Evolutionary conservation across 352 stramenopile species (phyloP), one percentile per base, ranked within the genome.

Genomic region (Pythium myriotylum): DNA sequence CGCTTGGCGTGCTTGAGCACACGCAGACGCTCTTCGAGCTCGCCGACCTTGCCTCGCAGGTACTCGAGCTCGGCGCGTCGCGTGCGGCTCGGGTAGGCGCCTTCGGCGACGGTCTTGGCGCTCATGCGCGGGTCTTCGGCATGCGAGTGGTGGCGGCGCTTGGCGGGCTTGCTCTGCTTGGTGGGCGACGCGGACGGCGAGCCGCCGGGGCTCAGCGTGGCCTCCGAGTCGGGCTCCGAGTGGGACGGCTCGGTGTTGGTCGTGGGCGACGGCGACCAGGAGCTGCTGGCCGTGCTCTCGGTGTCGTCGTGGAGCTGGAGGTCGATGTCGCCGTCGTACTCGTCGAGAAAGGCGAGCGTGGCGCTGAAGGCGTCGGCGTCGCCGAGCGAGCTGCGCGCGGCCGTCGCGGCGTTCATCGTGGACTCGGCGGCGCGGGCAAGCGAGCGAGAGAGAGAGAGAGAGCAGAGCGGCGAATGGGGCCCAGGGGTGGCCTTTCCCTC

Each of bases 271-370:
- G 47, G 53, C 19, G 53, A 60, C 52, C 53, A 58, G 9, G 27
- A 48, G 46, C 45, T 54, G 41, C 29, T 60, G 19, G n/a, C 40
- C 40, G 27, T 41, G 43, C 47, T 50, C 39, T 54, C 35, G 13
- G 17, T 56, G 48, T 54, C 35, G 9, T 47, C 40, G 24, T 32
- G 43, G 20, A 67, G 43, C 33, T 35, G n/a, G 17, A 68, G 39
- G 8, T 65, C 58, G 40, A 65, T 65, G 52, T 62, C 61, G 46
- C 51, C 61, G 47, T 62, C 61, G 53, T 68, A 68, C 47, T 68
- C 61, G 32, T 68, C 61, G 14, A 68, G 52, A 33, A 68, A 62
- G 45, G 61, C 61, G n/a, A 68, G 61, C 37, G 61, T 62, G 22
- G 61, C 61, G 61, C 60, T 37, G 53, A 68, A 68, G 1, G 45